These are phyloP conservation scores for Capsicum baccatum DNA, from an alignment of 257 asterid species.

Conservation along the genomic window DNA sequence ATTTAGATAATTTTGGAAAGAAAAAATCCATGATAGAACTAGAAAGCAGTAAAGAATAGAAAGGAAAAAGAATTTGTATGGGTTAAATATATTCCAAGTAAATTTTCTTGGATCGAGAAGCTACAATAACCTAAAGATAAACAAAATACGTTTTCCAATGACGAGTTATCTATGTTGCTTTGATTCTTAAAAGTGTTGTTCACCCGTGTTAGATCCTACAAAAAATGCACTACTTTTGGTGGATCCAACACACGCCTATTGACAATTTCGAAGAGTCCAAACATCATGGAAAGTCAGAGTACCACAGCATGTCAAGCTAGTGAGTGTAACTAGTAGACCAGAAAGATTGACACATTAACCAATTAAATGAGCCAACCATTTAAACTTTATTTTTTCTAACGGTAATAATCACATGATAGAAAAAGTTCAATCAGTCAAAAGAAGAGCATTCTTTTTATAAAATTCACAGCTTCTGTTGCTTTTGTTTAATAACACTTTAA, in stretches of 20 bases:
- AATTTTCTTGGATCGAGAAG: not conserved
- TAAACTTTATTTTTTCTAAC: not conserved
- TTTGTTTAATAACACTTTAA: no score
- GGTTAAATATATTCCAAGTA: no score
- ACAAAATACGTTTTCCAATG: not conserved
- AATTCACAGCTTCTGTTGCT: no score
- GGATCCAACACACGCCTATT: not conserved
- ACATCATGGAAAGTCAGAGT: not conserved
- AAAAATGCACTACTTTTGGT: not conserved
- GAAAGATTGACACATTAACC: not conserved
- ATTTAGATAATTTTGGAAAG: not conserved
- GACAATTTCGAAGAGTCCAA: not conserved
- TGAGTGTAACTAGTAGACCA: no score
- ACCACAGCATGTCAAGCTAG: no score
- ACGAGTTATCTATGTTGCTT: not conserved
- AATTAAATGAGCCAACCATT: not conserved
- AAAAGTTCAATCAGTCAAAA: not conserved
- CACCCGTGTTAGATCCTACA: not conserved
- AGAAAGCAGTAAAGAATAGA: no score
- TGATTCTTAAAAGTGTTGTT: not conserved
- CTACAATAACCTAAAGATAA: not conserved
- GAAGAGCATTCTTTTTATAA: no score
- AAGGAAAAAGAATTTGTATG: no score
- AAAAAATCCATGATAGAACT: no score
- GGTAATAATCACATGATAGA: not conserved